A percentile compares a stretch with the other conserved stretches of the same genome.
These are phyloP conservation scores for Candida nitratophila DNA, from an alignment of 805 yeast species.

Conservation along the genomic window DNA sequence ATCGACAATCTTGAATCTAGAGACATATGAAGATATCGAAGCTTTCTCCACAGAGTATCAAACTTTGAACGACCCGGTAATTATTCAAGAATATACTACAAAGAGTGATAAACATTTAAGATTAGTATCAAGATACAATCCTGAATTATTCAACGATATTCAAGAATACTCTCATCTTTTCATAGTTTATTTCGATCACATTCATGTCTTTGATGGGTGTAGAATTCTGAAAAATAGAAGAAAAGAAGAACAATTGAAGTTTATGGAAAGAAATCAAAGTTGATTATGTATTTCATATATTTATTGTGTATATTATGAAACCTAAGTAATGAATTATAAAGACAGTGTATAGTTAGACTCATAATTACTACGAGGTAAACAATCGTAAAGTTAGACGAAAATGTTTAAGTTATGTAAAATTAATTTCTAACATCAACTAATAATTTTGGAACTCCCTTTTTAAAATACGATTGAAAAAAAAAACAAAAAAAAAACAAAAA, in stretches of 20 bases:
- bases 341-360: too few relatives aligned
- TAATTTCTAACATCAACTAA: too few relatives aligned
- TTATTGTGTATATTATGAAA: too few relatives aligned
- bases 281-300: neutral
- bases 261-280: neutral
- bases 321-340: too few relatives aligned
- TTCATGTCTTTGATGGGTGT: constrained; percentile 22
- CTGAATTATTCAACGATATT: constrained; percentile 1
- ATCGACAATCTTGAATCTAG: constrained; percentile 32
- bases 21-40: constrained; percentile 44
- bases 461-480: too few relatives aligned
- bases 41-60: constrained; percentile 41
- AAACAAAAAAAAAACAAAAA: too few relatives aligned
- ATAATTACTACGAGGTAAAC: too few relatives aligned
- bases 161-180: constrained; percentile 13
- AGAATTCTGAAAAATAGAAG: constrained; percentile 4
- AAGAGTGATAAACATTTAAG: constrained; percentile 24
- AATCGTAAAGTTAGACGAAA: too few relatives aligned
- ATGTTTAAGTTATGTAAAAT: too few relatives aligned
- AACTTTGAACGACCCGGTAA: constrained; percentile 27
- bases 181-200: constrained; percentile 20
- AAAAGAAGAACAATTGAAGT: neutral
- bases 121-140: constrained; percentile 1
- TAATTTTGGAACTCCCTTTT: too few relatives aligned
- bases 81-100: constrained; percentile 32